phyloP scores from a whole-genome alignment of 768 basidiomycete genomes.

The Russula emetica region DNA sequence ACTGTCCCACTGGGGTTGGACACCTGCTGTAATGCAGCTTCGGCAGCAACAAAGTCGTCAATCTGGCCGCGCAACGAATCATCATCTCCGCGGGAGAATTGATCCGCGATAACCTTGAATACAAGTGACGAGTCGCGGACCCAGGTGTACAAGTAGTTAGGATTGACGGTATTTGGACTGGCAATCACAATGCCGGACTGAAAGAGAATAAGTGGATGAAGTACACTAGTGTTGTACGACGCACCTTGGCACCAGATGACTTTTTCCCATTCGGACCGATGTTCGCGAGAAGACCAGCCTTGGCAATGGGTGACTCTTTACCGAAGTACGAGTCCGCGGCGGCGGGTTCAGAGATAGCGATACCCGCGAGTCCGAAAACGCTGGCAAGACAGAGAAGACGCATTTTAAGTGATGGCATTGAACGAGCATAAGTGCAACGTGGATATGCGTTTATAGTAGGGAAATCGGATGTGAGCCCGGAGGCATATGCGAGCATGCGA shows the following conservation, averaged over 20 bases:
- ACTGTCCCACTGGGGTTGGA: constrained; percentile 66
- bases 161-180: constrained; percentile 37
- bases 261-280: constrained; percentile 58
- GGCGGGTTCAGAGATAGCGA: constrained; percentile 22
- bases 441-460: neutral
- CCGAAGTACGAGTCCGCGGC: constrained; percentile 49
- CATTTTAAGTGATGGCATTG: constrained; percentile 32
- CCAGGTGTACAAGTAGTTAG: constrained; percentile 76
- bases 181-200: constrained; percentile 43
- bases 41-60: constrained; percentile 54
- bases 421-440: neutral
- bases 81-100: constrained; percentile 52
- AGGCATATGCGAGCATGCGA: constrained; percentile 9
- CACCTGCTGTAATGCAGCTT: constrained; percentile 57
- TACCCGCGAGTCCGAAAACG: constrained; percentile 31
- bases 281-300: constrained; percentile 66
- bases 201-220: neutral
- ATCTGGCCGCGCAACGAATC: constrained; percentile 46
- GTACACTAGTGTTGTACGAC: constrained; percentile 20
- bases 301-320: constrained; percentile 55
- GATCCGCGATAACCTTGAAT: constrained; percentile 54
- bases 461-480: constrained; percentile 6
- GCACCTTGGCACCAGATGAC: constrained; percentile 50
- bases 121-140: constrained; percentile 71
- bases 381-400: constrained; percentile 33